A percentile compares a stretch with the other conserved stretches of the same genome.
These are phyloP conservation scores for Scheffersomyces cryptocercus DNA, from an alignment of 1,139 yeast genomes.

Conservation along the genomic window DNA sequence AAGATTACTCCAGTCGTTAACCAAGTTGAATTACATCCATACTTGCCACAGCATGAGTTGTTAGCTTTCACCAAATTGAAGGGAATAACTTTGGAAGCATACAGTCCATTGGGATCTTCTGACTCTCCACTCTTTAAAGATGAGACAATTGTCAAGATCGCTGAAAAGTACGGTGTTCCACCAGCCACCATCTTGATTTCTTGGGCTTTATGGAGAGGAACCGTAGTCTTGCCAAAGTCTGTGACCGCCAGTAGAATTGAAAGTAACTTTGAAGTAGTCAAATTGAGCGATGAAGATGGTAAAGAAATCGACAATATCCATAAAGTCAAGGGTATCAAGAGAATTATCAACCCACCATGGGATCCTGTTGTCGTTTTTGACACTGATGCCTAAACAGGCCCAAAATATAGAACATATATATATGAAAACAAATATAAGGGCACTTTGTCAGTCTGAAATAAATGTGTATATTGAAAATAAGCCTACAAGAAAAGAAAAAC, in stretches of 20 bases:
- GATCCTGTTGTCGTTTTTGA: constrained; percentile 14
- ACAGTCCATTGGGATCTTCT: constrained; percentile 25
- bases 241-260: constrained; percentile 16
- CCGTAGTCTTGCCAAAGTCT: constrained; percentile 24
- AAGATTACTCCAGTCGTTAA: constrained; percentile 19
- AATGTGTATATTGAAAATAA: too few relatives aligned
- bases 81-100: constrained; percentile 19
- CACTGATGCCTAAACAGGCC: background rate
- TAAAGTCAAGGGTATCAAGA: constrained; percentile 13
- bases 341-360: constrained; percentile 17
- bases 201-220: constrained; percentile 24
- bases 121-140: constrained; percentile 18
- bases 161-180: constrained; percentile 14
- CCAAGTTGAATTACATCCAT: constrained; percentile 24
- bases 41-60: constrained; percentile 21
- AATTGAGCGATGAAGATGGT: constrained; percentile 17
- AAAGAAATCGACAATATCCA: constrained; percentile 14
- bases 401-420: too few relatives aligned
- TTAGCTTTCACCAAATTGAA: constrained; percentile 14
- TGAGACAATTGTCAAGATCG: constrained; percentile 13
- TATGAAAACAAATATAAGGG: too few relatives aligned
- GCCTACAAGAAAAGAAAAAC: too few relatives aligned
- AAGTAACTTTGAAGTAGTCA: constrained; percentile 15
- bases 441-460: too few relatives aligned
- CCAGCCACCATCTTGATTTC: constrained; percentile 17